Percentiles rank a stretch among this genome's conserved stretches.
Conservation (phyloP, 805 yeast species). For the Ogataea nakhonphanomensis region DNA sequence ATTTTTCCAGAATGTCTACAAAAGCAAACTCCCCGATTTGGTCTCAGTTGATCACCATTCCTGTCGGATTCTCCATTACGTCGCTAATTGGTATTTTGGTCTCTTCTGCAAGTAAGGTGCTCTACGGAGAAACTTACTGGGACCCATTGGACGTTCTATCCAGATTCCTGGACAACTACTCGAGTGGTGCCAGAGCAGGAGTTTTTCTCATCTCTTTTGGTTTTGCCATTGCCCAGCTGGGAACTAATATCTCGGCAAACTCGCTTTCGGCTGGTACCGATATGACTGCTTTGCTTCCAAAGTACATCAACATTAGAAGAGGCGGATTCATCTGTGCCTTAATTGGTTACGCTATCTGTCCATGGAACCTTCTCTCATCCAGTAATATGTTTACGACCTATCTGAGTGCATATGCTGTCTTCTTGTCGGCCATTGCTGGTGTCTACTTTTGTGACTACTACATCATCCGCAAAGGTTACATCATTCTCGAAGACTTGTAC, state of each 20-base stretch:
- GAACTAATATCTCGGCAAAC: constrained; percentile 73
- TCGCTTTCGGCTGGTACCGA: constrained; percentile 72
- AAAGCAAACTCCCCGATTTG: constrained; percentile 48
- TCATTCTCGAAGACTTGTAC: constrained; percentile 64
- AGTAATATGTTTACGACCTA: constrained; percentile 76
- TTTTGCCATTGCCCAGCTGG: constrained; percentile 72
- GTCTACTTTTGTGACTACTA: constrained; percentile 65
- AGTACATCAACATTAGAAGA: constrained; percentile 67
- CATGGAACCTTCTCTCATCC: constrained; percentile 74
- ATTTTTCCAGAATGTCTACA: constrained; percentile 78
- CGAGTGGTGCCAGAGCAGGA: constrained; percentile 69
- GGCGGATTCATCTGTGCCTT: constrained; percentile 77
- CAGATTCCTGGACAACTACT: constrained; percentile 52
- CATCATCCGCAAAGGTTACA: constrained; percentile 69
- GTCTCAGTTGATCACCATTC: constrained; percentile 65
- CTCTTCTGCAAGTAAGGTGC: constrained; percentile 67
- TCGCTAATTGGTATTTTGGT: constrained; percentile 83
- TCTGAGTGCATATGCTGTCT: constrained; percentile 76
- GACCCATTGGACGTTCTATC: constrained; percentile 75
- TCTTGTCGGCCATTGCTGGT: constrained; percentile 81
- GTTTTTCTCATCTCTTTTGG: constrained; percentile 71
- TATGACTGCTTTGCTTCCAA: constrained; percentile 62
- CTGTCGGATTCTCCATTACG: constrained; percentile 74
- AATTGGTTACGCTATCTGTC: constrained; percentile 68
- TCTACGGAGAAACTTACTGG: constrained; percentile 76